Evolutionary conservation across 768 basidiomycete species (phyloP).

Genomic region (Clathrus columnatus): DNA sequence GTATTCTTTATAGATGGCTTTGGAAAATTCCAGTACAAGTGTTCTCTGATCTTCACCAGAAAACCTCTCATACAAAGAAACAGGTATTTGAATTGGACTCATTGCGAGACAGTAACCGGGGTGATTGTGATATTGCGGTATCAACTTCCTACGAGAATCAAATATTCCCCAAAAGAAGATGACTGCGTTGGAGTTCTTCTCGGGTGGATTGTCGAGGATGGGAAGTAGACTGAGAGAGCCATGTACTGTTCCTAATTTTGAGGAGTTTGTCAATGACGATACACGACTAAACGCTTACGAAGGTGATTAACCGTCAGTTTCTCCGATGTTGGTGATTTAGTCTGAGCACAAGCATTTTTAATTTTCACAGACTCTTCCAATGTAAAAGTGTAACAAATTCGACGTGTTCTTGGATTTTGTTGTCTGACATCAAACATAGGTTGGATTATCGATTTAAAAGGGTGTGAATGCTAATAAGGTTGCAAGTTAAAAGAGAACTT

Average conservation of each 20-base stretch:
- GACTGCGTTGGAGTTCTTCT: conserved; percentile 3
- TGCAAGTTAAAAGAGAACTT: too few relatives aligned
- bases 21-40: conserved; percentile 10
- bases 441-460: not conserved
- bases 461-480: not conserved
- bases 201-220: conserved; percentile 17
- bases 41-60: conserved; percentile 7
- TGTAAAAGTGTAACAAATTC: conserved; percentile 13
- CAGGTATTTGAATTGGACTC: conserved; percentile 13
- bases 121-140: conserved; percentile 12
- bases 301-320: conserved; percentile 10
- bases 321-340: not conserved
- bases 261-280: too few relatives aligned
- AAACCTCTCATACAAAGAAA: conserved; percentile 15
- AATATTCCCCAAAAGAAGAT: conserved; percentile 17
- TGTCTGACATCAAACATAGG: not conserved
- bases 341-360: not conserved
- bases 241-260: conserved; percentile 18
- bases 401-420: not conserved
- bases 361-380: conserved; percentile 13
- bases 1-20: conserved; percentile 12
- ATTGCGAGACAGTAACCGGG: conserved; percentile 18
- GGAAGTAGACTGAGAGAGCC: conserved; percentile 17
- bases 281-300: not conserved
- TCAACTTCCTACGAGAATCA: conserved; percentile 17